Conservation (phyloP, 2,329 filamentous ascomycete genomes). For the Cryphonectria naterciae region DNA sequence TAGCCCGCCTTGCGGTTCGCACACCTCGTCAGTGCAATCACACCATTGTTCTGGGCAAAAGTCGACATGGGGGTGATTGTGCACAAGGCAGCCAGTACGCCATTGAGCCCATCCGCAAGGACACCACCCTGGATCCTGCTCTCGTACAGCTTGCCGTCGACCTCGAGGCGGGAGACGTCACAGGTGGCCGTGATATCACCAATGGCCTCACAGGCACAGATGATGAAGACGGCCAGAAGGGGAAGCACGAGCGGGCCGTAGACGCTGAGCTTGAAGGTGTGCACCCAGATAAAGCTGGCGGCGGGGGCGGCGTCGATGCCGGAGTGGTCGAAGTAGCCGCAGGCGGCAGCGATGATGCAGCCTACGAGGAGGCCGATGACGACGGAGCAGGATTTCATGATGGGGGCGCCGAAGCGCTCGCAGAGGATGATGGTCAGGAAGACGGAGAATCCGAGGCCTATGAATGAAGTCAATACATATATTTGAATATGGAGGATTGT, state of each 20-base stretch:
- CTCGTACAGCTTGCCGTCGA: slow-evolving; percentile 73
- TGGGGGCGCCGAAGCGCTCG: slow-evolving; percentile 79
- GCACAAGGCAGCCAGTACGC: slow-evolving; percentile 73
- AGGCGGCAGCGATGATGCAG: slow-evolving; percentile 78
- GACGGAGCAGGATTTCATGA: slow-evolving; percentile 82
- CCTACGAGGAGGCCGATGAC: slow-evolving; percentile 74
- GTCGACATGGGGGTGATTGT: slow-evolving; percentile 81
- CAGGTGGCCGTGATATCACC: slow-evolving; percentile 82
- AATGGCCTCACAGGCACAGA: slow-evolving; percentile 78
- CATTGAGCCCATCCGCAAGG: slow-evolving; percentile 76
- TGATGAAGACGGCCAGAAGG: slow-evolving; percentile 70
- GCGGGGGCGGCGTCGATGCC: slow-evolving; percentile 73
- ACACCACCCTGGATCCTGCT: slow-evolving; percentile 79
- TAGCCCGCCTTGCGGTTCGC: slow-evolving; percentile 82
- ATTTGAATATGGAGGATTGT: background rate
- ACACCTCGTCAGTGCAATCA: slow-evolving; percentile 80
- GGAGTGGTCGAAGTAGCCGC: slow-evolving; percentile 76
- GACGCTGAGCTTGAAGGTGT: slow-evolving; percentile 73
- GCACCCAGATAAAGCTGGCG: slow-evolving; percentile 77
- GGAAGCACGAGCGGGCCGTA: slow-evolving; percentile 77
- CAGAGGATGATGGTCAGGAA: slow-evolving; percentile 80
- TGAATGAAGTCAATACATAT: background rate
- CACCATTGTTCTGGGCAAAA: slow-evolving; percentile 84
- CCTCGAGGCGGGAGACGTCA: slow-evolving; percentile 76
- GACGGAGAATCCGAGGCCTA: slow-evolving; percentile 73